Base-by-base conservation (phyloP, 495 filamentous ascomycete genomes). In the Xylaria bambusicola region DNA sequence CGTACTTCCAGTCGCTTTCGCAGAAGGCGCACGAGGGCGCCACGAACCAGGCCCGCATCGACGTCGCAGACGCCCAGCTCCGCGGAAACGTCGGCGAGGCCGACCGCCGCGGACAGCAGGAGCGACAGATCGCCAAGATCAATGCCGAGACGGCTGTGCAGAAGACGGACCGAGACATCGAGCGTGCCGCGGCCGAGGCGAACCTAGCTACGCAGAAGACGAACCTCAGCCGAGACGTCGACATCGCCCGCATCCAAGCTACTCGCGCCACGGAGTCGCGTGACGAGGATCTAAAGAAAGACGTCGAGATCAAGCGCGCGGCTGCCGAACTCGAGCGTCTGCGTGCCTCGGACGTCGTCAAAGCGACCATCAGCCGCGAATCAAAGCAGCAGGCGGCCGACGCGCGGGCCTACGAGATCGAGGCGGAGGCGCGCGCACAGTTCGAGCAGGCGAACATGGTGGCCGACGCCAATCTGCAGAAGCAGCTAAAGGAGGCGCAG, bases 21-120 rank as follows among this genome's bases (percentile, higher is more conserved):
- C 84, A 87, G 60, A 94, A 94, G 69, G 90, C 90, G 1, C 88
- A 91, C 62, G 90, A 94, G 67, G 89, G 88, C 21, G 90, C 90
- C 17, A 84, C 84, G 44, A 93, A 92, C 67, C 89, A 94, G 67
- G 80, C 78, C 21, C 84, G 88, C 65, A 84, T 92, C 61, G 88
- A 92, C 66, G 90, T 92, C 10, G 89, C 90, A 35, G 86, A 91
- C 63, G 90, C 90, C 3, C 82, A 89, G 49, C 87, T 91, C 73
- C 80, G 78, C 31, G 90, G 90, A 68, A 86, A 89, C 62, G 87
- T 92, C 27, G 90, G 90, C 42, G 89, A 93, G 72, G 85, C 89
- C 36, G 82, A 91, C 67, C 86, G 90, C 62, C 82, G 85, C 62
- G 89, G 90, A 56, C 80, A 86, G 65, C 86, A 89, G 50, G 89